Base-by-base conservation (phyloP, 2,329 filamentous ascomycete genomes). In the Coniochaeta sp. region DNA sequence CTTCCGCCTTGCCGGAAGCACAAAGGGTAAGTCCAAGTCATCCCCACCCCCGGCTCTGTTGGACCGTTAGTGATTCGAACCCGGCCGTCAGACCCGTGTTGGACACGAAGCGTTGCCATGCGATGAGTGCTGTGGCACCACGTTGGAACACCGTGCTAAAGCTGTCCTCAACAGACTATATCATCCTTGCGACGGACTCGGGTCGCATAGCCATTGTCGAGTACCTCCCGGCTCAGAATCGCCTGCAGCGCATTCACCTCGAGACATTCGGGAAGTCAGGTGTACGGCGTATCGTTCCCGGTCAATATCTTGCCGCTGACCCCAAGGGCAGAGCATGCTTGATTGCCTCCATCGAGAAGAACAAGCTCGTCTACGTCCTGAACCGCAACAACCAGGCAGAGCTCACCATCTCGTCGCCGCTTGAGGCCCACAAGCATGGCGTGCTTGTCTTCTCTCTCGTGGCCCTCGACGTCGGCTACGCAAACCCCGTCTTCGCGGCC, bases 261-360 rank as follows among this genome's bases (percentile, higher is more conserved):
- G 96, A 99, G 78, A 99, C 96, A 0, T 99, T 96, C 73, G 95
- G 95, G 66, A 99, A 99, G 76, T 98, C 95, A 8, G 96, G 95
- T 40, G 85, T 98, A 58, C 88, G 96, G 61, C 88, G 95, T 68
- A 93, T 98, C 40, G 86, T 99, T 52, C 95, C 96, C 2, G 95
- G 96, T 62, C 92, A 99, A 74, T 99, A 97, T 70, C 84, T 99
- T 30, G 95, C 93, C 7, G 91, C 91, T 58, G 95, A 99, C 70
- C 95, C 95, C 30, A 96, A 96, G 75, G 95, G 95, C 60, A 87
- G 95, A 77, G 96, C 96, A 59, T 96, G 93, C 71, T 82, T 99
- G 71, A 90, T 98, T 63, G 92, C 95, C 10, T 93, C 93, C 5
- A 83, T 93, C 59, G 96, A 99, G 78, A 99, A 99, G 83, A 99